phyloP scores from a whole-genome alignment of 306 rosid species.

The Acacia crassicarpa region DNA sequence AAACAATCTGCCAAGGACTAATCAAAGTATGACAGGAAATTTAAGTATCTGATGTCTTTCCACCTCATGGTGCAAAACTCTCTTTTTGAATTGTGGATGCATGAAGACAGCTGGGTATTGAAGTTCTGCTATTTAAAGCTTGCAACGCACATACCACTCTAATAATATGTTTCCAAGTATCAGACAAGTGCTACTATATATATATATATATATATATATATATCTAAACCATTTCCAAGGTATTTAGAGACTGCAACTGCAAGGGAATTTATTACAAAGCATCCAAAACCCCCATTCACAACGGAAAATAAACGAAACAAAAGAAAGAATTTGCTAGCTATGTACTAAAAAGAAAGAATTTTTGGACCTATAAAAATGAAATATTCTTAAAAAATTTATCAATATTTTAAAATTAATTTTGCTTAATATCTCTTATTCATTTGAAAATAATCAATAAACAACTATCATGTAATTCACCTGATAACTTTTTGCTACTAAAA shows the following conservation, averaged over 20 bases:
- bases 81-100: background rate
- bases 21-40: background rate
- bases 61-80: background rate
- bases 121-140: background rate
- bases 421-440: too few species aligned
- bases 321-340: background rate
- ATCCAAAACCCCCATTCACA: conserved; percentile 10
- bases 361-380: too few species aligned
- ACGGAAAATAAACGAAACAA: background rate
- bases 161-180: background rate
- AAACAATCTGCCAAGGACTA: too few species aligned
- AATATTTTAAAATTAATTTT: too few species aligned
- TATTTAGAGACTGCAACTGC: background rate
- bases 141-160: background rate
- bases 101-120: background rate
- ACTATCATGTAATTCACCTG: too few species aligned
- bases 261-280: conserved; percentile 15
- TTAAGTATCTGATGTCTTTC: background rate
- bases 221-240: background rate
- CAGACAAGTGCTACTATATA: background rate
- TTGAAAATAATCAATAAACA: too few species aligned
- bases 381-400: too few species aligned
- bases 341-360: background rate
- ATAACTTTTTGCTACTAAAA: too few species aligned
- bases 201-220: too few species aligned